Conservation (phyloP, 2,329 filamentous ascomycete genomes). For the Fusarium sp. region DNA sequence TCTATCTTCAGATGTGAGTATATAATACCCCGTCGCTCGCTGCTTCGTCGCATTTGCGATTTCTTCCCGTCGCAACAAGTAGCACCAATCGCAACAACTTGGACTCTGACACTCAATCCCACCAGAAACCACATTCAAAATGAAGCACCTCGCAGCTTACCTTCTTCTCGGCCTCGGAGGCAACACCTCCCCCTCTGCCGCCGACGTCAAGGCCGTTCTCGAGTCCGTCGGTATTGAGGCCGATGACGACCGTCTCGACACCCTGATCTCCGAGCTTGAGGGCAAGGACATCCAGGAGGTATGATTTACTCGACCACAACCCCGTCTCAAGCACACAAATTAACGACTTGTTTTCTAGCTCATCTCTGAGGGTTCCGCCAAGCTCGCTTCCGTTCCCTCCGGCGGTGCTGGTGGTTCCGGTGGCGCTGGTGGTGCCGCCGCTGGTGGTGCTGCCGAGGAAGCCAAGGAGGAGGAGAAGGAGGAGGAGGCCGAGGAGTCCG, state of each 20-base stretch:
- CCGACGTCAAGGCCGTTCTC: constrained; percentile 91
- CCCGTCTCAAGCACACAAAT: constrained; percentile 7
- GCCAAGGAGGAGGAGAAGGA: constrained; percentile 89
- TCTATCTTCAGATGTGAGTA: constrained; percentile 56
- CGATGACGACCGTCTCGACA: constrained; percentile 87
- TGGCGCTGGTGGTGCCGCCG: constrained; percentile 77
- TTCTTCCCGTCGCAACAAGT: constrained; percentile 14
- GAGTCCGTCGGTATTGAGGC: constrained; percentile 95
- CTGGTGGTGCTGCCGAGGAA: constrained; percentile 77
- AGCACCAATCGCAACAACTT: constrained; percentile 2
- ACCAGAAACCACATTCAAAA: constrained; percentile 73
- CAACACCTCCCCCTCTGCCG: constrained; percentile 89
- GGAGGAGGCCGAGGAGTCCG: constrained; percentile 72
- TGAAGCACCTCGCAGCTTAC: constrained; percentile 99
- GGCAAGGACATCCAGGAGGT: constrained; percentile 96
- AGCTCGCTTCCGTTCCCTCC: constrained; percentile 98
- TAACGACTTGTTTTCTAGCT: constrained; percentile 70
- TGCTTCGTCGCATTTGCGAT: background rate
- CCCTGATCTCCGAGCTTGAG: constrained; percentile 91
- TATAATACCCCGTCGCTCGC: constrained; percentile 8
- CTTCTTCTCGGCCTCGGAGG: constrained; percentile 96
- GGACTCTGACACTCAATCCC: constrained; percentile 33
- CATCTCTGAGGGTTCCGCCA: constrained; percentile 89
- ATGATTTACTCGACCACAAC: constrained; percentile 55
- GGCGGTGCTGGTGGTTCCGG: constrained; percentile 85